Evolutionary conservation across 805 yeast species (phyloP), one percentile per base, ranked within the genome.

Genomic region (Saturnispora mendoncae): DNA sequence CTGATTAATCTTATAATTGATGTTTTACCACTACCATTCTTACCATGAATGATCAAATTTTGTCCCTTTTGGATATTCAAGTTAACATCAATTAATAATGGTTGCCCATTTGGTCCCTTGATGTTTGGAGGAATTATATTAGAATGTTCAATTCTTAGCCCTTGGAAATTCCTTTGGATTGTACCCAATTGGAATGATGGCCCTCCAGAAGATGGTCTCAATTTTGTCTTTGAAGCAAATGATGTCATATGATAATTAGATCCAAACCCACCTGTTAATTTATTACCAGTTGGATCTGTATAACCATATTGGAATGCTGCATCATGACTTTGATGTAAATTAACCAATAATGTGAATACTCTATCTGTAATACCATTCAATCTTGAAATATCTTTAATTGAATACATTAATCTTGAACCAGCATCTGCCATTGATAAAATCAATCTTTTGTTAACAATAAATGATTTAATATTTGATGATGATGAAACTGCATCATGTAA

Each of bases 361-460:
- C 96, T 66, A 52, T 85, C 90, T 0, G 96, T 85, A 56, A 84
- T 82, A 10, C 97, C 96, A 1, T 95, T 84, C 41, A 88, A 70
- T 58, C 80, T 88, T n/a, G 92, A 82, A 18, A 88, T 72, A 60
- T 87, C 96, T 58, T 88, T 88, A 50, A 87, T 83, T 2, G 97
- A 86, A 60, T 85, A 86, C 95, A 88, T 87, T 63, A 88, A 71
- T 50, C 96, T 71, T 12, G 94, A 82, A 4, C 97, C 97, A 0
- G 97, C 95, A 64, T 88, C 97, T 4, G 96, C 95, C 57, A 88
- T 70, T 3, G 92, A 81, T 49, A 88, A 71, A 84, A 88, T 80
- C 48, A 88, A 69, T 54, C 97, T 72, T 64, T 88, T 88, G 67
- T 88, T 88, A 41, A 85, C 87, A 52, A 88, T 80, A 52, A 87